phyloP scores from a whole-genome alignment of 2,329 filamentous ascomycete genomes.

The Lachnellula occidentalis region DNA sequence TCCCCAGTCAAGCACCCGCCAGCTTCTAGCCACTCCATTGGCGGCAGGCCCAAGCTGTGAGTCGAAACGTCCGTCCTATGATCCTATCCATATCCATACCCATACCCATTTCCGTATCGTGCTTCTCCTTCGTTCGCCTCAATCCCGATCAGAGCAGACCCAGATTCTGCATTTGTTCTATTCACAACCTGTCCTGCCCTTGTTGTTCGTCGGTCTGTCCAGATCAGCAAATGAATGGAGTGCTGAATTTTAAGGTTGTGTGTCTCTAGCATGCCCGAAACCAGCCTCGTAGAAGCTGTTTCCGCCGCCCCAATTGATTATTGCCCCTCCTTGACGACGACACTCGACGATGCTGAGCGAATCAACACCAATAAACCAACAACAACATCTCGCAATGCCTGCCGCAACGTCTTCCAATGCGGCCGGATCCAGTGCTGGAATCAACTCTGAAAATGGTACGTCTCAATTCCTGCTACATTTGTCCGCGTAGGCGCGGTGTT shows the following conservation, averaged over 20 bases:
- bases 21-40: conserved; percentile 18
- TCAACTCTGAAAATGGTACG: conserved; percentile 30
- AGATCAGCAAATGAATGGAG: conserved; percentile 4
- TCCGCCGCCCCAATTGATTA: conserved; percentile 10
- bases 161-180: background rate
- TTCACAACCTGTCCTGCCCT: background rate
- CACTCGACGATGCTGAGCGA: conserved; percentile 24
- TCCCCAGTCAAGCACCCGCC: conserved; percentile 22
- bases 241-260: conserved; percentile 11
- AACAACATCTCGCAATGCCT: conserved; percentile 27
- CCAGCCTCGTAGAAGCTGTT: conserved; percentile 10
- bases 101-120: background rate
- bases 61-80: conserved; percentile 19
- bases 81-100: conserved; percentile 3
- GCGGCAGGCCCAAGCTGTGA: conserved; percentile 15
- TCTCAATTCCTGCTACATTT: background rate
- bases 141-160: background rate
- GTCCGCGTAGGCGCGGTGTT: background rate
- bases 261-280: conserved; percentile 24
- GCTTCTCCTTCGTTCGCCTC: background rate
- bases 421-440: conserved; percentile 21
- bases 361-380: conserved; percentile 19
- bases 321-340: conserved; percentile 10
- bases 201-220: background rate
- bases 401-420: conserved; percentile 26